Evolutionary conservation across 2,329 filamentous ascomycete species (phyloP).

Genomic region (Aspergillus piperis): DNA sequence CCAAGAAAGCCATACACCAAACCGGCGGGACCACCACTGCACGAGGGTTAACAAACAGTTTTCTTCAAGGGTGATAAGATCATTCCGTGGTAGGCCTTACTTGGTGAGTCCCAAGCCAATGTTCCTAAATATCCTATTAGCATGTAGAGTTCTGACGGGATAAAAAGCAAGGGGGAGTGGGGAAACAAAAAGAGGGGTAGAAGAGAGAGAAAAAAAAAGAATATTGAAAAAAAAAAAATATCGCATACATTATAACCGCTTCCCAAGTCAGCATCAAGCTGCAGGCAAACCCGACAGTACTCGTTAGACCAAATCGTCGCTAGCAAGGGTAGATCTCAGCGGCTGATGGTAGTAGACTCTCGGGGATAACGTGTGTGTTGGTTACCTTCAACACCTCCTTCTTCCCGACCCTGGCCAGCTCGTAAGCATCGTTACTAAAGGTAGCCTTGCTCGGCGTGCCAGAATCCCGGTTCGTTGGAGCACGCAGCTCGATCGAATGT

Average conservation of each 20-base stretch:
- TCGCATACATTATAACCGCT: conserved; percentile 16
- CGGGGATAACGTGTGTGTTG: neutral
- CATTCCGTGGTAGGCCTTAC: neutral
- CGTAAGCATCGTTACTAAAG: neutral
- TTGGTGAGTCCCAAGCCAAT: neutral
- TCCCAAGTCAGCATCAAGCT: conserved; percentile 45
- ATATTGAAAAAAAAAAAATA: too few species aligned
- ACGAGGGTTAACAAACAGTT: neutral
- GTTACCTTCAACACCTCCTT: conserved; percentile 17
- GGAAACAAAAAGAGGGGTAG: neutral
- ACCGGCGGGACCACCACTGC: conserved; percentile 35
- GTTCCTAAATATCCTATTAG: neutral
- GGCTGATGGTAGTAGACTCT: neutral
- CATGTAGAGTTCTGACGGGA: too few species aligned
- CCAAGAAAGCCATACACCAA: conserved; percentile 35
- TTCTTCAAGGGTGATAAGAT: too few species aligned
- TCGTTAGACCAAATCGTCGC: conserved; percentile 44
- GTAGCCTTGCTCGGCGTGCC: neutral
- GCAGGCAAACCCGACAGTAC: conserved; percentile 43
- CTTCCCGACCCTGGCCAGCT: conserved; percentile 17
- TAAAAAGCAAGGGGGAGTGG: too few species aligned
- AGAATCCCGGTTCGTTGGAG: neutral
- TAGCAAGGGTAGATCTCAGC: conserved; percentile 15
- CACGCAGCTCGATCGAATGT: neutral
- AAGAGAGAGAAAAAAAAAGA: too few species aligned